Evolutionary conservation across 352 stramenopile genomes (phyloP), one percentile per base, ranked within the genome.

Genomic region (Phytophthora pisi): DNA sequence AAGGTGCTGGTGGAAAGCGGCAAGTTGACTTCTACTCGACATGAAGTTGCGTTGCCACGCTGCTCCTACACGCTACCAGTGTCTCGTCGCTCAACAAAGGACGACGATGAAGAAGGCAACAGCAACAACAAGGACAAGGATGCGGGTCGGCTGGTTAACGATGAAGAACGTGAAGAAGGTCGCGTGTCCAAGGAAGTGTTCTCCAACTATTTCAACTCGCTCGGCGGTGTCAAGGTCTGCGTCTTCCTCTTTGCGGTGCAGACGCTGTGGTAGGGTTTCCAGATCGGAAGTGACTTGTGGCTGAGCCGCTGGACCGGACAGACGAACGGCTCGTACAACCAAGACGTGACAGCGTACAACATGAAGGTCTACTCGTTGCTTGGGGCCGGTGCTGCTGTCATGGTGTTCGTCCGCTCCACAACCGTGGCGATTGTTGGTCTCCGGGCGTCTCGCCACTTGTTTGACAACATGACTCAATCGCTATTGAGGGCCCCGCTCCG

Each of bases 401-500:
- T 89, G 58, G 68, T 83, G 0, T 50, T 86, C 15, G 63, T 69
- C 23, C 70, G 70, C 5, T 43, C 69, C 4, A 9, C 62, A 0
- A 77, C 62, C 0, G 66, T 97, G 10, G 56, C 72, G 13, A 40
- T 71, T 26, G 76, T 70, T 13, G 75, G 78, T 10, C 54, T 91
- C 4, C 71, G 62, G 6, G 74, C 64, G 0, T 75, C 82, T 5
- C 65, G 79, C 16, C 75, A 75, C 20, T 66, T 98, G 6, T 97
- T 98, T 64, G 77, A 98, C 51, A 69, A 80, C 36, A 86, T 98
- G 66, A 97, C 91, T 13, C 54, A 79, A 20, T 83, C 82, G 18
- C 83, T 98, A 10, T 61, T 98, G 16, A 73, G 79, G 43, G 93
- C 93, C 15, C 92, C 93, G 6, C 83, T 98, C 43, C 68, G 82